phyloP scores from a whole-genome alignment of 495 filamentous ascomycete species.

The Neurospora sp. region DNA sequence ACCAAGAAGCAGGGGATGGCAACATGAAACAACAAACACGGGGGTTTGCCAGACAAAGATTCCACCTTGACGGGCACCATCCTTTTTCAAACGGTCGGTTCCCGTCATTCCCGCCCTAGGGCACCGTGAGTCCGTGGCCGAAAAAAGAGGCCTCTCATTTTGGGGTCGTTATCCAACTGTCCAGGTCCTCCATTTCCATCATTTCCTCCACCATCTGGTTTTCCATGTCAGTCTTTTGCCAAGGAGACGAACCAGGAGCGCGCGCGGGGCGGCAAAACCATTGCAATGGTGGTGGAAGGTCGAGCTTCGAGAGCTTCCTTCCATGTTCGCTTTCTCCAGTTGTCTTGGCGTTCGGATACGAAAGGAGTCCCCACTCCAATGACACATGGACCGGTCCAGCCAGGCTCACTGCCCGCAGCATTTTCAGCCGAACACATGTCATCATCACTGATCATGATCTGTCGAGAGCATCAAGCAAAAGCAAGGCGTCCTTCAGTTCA shows the following conservation, averaged over 20 bases:
- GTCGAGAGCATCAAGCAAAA: neutral
- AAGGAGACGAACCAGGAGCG: too few relatives aligned
- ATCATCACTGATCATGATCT: neutral
- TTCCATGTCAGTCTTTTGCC: neutral
- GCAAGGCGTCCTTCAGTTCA: neutral
- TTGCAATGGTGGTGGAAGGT: neutral
- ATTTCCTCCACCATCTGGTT: neutral
- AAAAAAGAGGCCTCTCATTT: neutral
- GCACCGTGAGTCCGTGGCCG: neutral
- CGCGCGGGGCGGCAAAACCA: neutral
- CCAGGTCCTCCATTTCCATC: neutral
- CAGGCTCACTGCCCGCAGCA: neutral
- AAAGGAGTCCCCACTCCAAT: neutral
- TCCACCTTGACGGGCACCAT: neutral
- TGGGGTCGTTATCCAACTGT: neutral
- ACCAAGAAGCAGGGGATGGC: neutral
- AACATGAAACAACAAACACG: constrained; percentile 6
- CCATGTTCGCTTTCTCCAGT: neutral
- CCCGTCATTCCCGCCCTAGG: neutral
- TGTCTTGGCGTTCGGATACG: neutral
- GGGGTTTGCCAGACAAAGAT: constrained; percentile 1
- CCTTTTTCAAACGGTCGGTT: neutral
- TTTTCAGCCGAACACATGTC: neutral
- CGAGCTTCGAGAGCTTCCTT: neutral
- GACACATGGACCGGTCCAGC: neutral